phyloP scores from a whole-genome alignment of 2,329 filamentous ascomycete genomes.

The Alternaria arborescens region DNA sequence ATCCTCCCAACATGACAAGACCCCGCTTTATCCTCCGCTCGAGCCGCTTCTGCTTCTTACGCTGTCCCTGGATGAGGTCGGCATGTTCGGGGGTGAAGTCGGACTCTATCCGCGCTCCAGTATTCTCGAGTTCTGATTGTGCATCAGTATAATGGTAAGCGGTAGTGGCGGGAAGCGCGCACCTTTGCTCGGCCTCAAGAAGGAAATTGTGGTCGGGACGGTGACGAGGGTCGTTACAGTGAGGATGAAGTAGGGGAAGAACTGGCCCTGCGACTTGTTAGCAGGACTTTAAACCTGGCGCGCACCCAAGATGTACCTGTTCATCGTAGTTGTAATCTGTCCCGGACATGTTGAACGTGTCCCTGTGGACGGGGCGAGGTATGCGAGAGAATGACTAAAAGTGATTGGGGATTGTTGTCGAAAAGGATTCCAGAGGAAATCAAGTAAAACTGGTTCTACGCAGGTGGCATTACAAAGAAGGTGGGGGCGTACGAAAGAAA shows the following conservation, averaged over 20 bases:
- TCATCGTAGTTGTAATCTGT: conserved; percentile 99
- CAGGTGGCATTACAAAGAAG: conserved; percentile 30
- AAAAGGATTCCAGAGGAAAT: conserved; percentile 26
- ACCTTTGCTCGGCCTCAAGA: conserved; percentile 80
- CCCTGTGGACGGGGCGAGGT: conserved; percentile 25
- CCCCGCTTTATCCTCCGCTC: conserved; percentile 88
- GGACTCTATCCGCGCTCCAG: conserved; percentile 82
- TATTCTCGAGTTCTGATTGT: conserved; percentile 73
- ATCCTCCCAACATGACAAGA: conserved; percentile 77
- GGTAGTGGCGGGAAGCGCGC: conserved; percentile 30
- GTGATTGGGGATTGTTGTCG: conserved; percentile 23
- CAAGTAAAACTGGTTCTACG: conserved; percentile 21
- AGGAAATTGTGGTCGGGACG: conserved; percentile 86
- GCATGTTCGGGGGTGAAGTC: conserved; percentile 83
- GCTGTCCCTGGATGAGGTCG: conserved; percentile 82
- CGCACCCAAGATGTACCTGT: conserved; percentile 63
- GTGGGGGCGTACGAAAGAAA: conserved; percentile 38
- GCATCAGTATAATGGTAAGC: conserved; percentile 21
- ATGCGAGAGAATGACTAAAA: conserved; percentile 28
- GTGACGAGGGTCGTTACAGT: conserved; percentile 89
- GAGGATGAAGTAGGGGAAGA: conserved; percentile 98
- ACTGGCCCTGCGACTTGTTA: conserved; percentile 73
- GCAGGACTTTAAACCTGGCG: conserved; percentile 1
- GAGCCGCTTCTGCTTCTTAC: conserved; percentile 86
- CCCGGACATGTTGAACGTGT: conserved; percentile 47